Evolutionary conservation across 2,329 filamentous ascomycete genomes (phyloP), one percentile per base, ranked within the genome.

Genomic region (Rachicladosporium sp.): DNA sequence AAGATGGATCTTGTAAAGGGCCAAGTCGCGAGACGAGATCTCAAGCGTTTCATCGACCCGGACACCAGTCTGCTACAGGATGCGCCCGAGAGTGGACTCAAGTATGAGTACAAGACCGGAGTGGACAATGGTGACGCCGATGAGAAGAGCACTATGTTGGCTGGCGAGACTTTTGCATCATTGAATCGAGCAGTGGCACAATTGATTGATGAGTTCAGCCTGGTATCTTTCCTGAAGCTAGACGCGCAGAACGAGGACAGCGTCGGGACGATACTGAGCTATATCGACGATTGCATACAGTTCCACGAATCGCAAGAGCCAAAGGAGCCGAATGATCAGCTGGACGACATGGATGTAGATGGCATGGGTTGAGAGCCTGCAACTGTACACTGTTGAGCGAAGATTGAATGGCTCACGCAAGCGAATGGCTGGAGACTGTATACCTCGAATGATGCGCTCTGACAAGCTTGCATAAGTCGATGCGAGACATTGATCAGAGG

Each of bases 1-100:
- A 98, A 98, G 67, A 96, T 96, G 88, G 91, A 98, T 59, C 74
- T 96, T 45, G 78, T 96, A 49, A 91, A 91, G 59, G 86, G 84
- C 31, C 84, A 91, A 61, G 75, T 96, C 19, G 79, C 80, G 42
- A 86, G 86, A 62, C 82, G 82, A 60, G 87, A 96, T 51, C 60
- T 98, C 44, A 93, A 93, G 65, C 74, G 85, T 13, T 98, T 94
- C 57, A 68, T 93, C 41, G 86, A 89, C 38, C 87, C 91, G 1
- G 89, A 96, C 57, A 76, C 80, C 3, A 76, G 76, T 13, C 65
- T 95, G 34, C 66, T 98, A 32, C 82, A 94, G 46, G 85, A 91
- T 50, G 83, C 88, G 54, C 78, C 80, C 0, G 66, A 72, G 3
- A 73, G 77, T 46, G 53, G 63, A 6, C 37, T 61, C 36, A 52